Base-by-base conservation (phyloP, 1,284 basidiomycete species). In the Leccinum angustisporum region DNA sequence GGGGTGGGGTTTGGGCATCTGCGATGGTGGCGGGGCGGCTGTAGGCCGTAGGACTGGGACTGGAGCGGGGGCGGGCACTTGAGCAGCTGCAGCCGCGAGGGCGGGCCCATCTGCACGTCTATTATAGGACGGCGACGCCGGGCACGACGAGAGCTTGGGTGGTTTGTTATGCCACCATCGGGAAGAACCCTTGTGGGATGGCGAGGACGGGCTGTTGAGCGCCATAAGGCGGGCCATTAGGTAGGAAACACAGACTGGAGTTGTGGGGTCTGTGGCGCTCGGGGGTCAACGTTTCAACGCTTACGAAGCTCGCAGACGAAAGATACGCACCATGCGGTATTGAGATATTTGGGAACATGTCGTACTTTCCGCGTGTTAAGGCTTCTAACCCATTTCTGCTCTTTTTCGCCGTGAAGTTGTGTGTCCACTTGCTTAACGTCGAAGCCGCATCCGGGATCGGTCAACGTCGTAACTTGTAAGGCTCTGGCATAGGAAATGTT, bases 121-220 rank as follows among this genome's bases (percentile, higher is more conserved):
- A 62, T 57, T 1, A 57, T 56, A 1, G 65, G 27, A 50, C 13
- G n/a, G 58, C 48, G 0, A 61, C 38, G 1, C 57, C 60, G 5
- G 63, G 56, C 34, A 46, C 16, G 43, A 63, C 6, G 11, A 63
- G 18, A 8, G 68, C 66, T 54, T 66, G 73, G n/a, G 65, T 31
- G 0, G 62, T 59, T 58, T 55, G 71, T 57, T 64, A 64, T 21
- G 61, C 25, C 11, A 67, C 56, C 57, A 74, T 65, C 11, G 68
- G 74, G 16, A 70, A n/a, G 21, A 68, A 75, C 1, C 40, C 14
- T 48, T 71, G 71, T 5, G 71, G 70, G 70, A 75, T 70, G 34
- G 72, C 36, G 4, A 66, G 52, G 11, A 71, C 10, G 7, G 72
- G 74, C 33, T 75, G 74, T 14, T 71, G 70, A 2, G 63, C 16